Evolutionary conservation across 306 rosid genomes (phyloP), one percentile per base, ranked within the genome.

Genomic region (Glycine latifolia): DNA sequence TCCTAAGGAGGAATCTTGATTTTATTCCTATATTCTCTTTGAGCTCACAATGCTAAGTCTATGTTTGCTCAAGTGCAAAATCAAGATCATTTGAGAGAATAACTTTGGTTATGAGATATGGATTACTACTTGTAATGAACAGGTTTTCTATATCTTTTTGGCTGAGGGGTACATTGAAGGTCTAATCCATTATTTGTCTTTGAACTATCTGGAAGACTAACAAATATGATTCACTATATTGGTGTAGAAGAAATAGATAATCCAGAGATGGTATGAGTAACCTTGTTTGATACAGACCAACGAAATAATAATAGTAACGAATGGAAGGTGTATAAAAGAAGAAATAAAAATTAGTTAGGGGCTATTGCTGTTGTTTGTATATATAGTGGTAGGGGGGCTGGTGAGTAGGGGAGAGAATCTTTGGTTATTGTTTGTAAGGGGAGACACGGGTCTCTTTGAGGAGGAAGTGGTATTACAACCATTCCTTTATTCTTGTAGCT

Each of bases 201-300:
- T 15, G 13, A 55, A 54, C 78, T 60, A 60, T 50, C 10, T 63
- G 14, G 55, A 83, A 77, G 56, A 31, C 35, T 9, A 37, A 46
- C n/a, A 66, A 63, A 35, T 76, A 46, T 14, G 71, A 75, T 82
- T 37, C 47, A n/a, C n/a, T 68, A 20, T 68, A 16, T n/a, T 61
- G 47, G 35, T 71, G 69, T 52, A 31, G 75, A 83, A n/a, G 26
- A 37, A 70, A 63, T 11, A 4, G 80, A 75, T 46, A 76, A 20
- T 60, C 53, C n/a, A 47, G 71, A 47, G 43, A 59, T 75, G 67
- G 9, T 75, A 59, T 65, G 66, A 20, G 16, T 68, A 62, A 35
- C 71, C 46, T 67, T 63, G n/a, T n/a, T n/a, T n/a, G n/a, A n/a
- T n/a, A n/a, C n/a, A n/a, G n/a, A n/a, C n/a, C n/a, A n/a, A n/a